Percentiles rank a stretch among this genome's conserved stretches.
These are phyloP conservation scores for Ambrosiella cleistominuta DNA, from an alignment of 2,329 filamentous ascomycete genomes.

Conservation along the genomic window DNA sequence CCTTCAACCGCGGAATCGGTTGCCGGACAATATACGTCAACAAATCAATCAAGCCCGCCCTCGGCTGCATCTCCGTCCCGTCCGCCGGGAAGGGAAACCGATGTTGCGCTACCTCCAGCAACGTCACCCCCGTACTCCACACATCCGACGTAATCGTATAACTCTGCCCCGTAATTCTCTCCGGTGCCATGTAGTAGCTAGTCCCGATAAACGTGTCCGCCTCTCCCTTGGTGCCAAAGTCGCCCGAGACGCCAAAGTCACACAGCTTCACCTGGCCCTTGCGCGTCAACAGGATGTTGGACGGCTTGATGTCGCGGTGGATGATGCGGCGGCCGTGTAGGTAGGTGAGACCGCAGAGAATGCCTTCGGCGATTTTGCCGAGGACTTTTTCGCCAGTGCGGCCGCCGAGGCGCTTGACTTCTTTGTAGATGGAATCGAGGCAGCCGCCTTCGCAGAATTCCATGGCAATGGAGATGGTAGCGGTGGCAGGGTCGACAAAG, in stretches of 20 bases:
- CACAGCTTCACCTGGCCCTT: constrained; percentile 92
- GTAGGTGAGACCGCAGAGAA: constrained; percentile 84
- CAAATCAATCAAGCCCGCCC: constrained; percentile 82
- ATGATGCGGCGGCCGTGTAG: constrained; percentile 93
- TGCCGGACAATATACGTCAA: constrained; percentile 96
- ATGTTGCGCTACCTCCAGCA: constrained; percentile 98
- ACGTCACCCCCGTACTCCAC: constrained; percentile 89
- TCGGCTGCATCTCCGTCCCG: constrained; percentile 85
- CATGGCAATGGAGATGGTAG: constrained; percentile 97
- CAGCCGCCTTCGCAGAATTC: constrained; percentile 96
- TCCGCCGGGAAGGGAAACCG: constrained; percentile 96
- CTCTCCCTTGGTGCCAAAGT: constrained; percentile 96
- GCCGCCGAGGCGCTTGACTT: constrained; percentile 88
- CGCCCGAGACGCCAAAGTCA: constrained; percentile 93
- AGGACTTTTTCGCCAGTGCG: constrained; percentile 93
- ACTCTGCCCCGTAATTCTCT: constrained; percentile 90
- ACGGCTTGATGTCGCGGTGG: constrained; percentile 96
- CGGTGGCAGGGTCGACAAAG: constrained; percentile 88
- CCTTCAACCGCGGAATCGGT: constrained; percentile 85
- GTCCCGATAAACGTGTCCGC: constrained; percentile 98
- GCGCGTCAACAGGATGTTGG: constrained; percentile 85
- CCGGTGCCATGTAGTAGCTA: constrained; percentile 97
- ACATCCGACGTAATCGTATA: constrained; percentile 98
- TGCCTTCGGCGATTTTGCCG: constrained; percentile 89
- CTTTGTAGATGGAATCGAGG: constrained; percentile 89